phyloP scores from a whole-genome alignment of 2,329 filamentous ascomycete genomes.

The Neofusicoccum cordaticola region DNA sequence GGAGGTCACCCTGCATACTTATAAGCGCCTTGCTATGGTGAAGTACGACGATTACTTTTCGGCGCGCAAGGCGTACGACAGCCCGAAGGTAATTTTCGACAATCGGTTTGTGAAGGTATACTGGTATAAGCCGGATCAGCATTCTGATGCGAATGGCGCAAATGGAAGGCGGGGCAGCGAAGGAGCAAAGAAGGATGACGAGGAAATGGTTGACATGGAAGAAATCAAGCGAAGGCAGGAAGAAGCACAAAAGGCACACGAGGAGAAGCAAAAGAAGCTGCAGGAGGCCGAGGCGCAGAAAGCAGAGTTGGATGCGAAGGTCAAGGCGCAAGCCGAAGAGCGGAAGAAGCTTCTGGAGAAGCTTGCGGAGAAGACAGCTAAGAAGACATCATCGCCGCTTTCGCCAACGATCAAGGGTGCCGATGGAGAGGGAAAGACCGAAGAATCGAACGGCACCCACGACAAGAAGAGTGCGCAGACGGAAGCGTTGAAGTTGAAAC shows the following conservation, averaged over 20 bases:
- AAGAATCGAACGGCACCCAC: constrained; percentile 21
- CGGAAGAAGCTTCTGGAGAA: constrained; percentile 61
- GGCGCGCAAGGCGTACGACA: constrained; percentile 69
- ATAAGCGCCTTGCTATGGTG: constrained; percentile 66
- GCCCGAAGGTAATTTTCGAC: constrained; percentile 78
- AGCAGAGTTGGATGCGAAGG: constrained; percentile 62
- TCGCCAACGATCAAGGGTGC: constrained; percentile 13
- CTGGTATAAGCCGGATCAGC: constrained; percentile 59
- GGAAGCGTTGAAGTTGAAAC: constrained; percentile 65
- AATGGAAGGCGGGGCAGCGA: constrained; percentile 4
- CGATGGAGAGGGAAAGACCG: constrained; percentile 19
- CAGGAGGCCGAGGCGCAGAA: constrained; percentile 62
- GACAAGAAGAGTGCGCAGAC: constrained; percentile 50
- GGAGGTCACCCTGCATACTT: constrained; percentile 63
- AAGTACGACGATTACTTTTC: constrained; percentile 65
- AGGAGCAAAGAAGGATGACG: constrained; percentile 27
- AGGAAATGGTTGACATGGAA: constrained; percentile 64
- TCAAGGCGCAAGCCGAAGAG: constrained; percentile 64
- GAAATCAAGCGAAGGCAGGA: constrained; percentile 67
- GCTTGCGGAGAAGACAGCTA: constrained; percentile 35
- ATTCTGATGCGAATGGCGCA: constrained; percentile 21
- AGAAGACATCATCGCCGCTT: not conserved
- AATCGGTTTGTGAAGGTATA: constrained; percentile 84
- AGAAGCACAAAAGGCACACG: constrained; percentile 67
- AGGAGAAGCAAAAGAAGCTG: constrained; percentile 63